Evolutionary conservation across 2,329 filamentous ascomycete genomes (phyloP), one percentile per base, ranked within the genome.

Genomic region (Exophiala sp.): DNA sequence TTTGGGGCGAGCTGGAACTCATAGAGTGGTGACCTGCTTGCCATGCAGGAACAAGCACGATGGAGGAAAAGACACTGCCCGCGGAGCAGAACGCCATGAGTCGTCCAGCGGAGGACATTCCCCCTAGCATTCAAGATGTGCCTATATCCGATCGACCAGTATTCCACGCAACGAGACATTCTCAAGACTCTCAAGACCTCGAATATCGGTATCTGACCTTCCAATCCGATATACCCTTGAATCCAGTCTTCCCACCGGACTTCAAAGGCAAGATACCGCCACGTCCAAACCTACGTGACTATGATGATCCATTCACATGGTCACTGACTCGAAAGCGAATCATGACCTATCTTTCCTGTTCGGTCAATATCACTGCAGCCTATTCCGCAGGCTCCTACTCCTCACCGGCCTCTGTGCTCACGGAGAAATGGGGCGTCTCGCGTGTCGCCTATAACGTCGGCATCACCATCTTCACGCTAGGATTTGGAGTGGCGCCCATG

Each of bases 401-500:
- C 6, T 82, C 88, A 0, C 80, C 86, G 0, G 72, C 82, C 0
- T 66, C 67, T 4, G 76, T 86, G 49, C 81, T 95, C 73, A 77
- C 75, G 1, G 65, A 70, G 2, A 78, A 85, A 60, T 87, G 86
- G 69, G 67, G 76, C 2, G 74, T 87, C 1, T 83, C 81, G 32
- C 70, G 74, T 7, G 74, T 85, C 13, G 82, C 81, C 1, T 77
- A 82, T 11, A 72, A 86, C 5, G 72, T 82, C 1, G 59, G 88
- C 24, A 87, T 95, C 55, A 94, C 88, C 0, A 79, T 81, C 1
- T 96, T 94, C 66, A 93, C 87, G 41, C 62, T 76, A 30, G 90
- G 90, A 2, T 95, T 95, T 59, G 88, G 79, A 0, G 67, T 91
- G 21, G 86, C 87, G 0, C 90, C 90, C 0, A 95, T 96, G 89